These are phyloP conservation scores for Fraxinus latifolia DNA, from an alignment of 305 asterid genomes.

Conservation along the genomic window DNA sequence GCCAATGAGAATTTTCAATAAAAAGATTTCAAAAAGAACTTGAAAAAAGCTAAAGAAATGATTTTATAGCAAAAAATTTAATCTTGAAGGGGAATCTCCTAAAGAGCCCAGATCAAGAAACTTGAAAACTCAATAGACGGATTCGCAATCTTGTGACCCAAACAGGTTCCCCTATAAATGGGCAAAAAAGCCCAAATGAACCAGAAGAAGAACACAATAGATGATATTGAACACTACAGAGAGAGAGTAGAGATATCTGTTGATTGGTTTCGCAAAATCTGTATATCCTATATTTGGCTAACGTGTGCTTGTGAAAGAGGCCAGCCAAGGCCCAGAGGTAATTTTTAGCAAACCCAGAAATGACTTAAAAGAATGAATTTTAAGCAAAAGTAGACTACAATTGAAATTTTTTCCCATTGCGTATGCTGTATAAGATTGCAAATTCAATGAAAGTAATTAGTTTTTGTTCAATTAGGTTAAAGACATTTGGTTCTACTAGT, in stretches of 20 bases:
- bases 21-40: not conserved
- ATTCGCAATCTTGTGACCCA: not conserved
- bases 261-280: slow-evolving; percentile 15
- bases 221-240: not conserved
- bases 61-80: not conserved
- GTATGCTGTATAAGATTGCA: not conserved
- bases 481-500: too few relatives aligned
- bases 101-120: slow-evolving; percentile 26
- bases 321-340: not conserved
- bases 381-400: not conserved
- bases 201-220: not conserved
- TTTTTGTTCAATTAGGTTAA: too few relatives aligned
- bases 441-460: too few relatives aligned
- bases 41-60: not conserved
- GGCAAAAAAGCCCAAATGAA: not conserved
- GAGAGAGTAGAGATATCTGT: slow-evolving; percentile 13
- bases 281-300: not conserved
- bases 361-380: not conserved
- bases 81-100: not conserved
- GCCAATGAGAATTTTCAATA: slow-evolving; percentile 7
- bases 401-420: too few relatives aligned
- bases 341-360: not conserved
- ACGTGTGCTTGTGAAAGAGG: not conserved
- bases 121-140: not conserved
- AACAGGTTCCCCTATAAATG: not conserved